Base-by-base conservation (phyloP, 139 green algal species). In the Edaphochlamys debaryana region DNA sequence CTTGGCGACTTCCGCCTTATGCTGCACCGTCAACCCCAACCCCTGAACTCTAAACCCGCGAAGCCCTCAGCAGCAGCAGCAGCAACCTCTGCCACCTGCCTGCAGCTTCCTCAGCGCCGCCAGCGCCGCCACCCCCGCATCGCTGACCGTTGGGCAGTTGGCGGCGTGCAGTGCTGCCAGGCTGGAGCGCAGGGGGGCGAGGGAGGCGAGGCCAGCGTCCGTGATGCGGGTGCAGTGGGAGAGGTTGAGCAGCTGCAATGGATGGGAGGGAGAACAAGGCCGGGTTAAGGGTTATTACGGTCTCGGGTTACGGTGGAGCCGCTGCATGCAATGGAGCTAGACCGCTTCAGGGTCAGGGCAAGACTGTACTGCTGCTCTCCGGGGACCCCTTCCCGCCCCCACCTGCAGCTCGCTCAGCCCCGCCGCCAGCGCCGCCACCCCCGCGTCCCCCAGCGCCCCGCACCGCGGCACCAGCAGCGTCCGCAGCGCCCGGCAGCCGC, bases 381-480 rank as follows among this genome's bases (percentile, higher is more conserved):
- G n/a, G n/a, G n/a, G n/a, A n/a, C n/a, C n/a, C n/a, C n/a, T n/a
- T n/a, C n/a, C n/a, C n/a, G 8, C 40, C 20, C 67, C 3, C 50
- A 69, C 54, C 60, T 82, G 68, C 62, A 87, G 54, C 32, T 69
- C 80, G 1, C 27, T 50, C n/a, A 90, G 69, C 13, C 58, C 80
- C 4, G 75, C 69, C 60, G 74, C 67, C 74, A 63, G 45, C 82
- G 75, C 81, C 75, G 32, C 45, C 77, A 83, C 13, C 6, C 62
- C 83, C 15, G 32, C 52, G 63, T 91, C 79, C 29, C 52, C 63
- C 0, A 91, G 23, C 1, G 70, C 74, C 2, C 52, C 27, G 64
- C 84, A 89, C 34, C 85, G 50, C n/a, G 66, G 69, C n/a, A 91
- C 69, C 42, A 80, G 72, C 23, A 91, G 83, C 30, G 79, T 75